Evolutionary conservation across 805 yeast genomes (phyloP), one percentile per base, ranked within the genome.

Genomic region (Kuraishia ogatae): DNA sequence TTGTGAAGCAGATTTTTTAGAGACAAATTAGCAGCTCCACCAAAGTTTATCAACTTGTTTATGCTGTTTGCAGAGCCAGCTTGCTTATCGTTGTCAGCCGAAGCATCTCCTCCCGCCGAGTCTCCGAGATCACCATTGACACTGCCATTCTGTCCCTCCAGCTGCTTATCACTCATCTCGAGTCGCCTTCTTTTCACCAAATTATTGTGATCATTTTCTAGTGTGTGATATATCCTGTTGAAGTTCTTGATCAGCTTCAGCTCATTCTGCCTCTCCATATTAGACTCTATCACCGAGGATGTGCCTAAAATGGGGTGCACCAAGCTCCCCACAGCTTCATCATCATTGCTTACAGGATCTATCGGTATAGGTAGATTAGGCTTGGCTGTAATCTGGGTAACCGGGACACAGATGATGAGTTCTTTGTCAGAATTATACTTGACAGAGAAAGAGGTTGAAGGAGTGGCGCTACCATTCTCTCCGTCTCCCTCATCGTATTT

Each of bases 1-100:
- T 86, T 80, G 7, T 82, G 80, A 29, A 94, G 73, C 52, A 94
- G 76, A 67, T 96, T 92, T 64, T 91, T 89, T 53, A 94, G 73
- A 2, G 91, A 84, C 43, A 87, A 69, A 61, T 84, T 86, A 0
- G 90, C 92, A 2, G 92, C 90, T 2, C 93, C 93, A 5, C 71
- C 70, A 22, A 66, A 60, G 17, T 67, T 64, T 59, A 68, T 66
- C 52, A 67, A 56, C 50, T 64, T 66, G 48, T 63, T 64, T 2
- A 66, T 67, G 48, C 62, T 66, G 48, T 52, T 60, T 50, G 55
- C 50, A 20, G 51, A 58, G 39, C 63, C 68, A 57, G 61, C 64
- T 1, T 52, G 57, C 8, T 58, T 57, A 8, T 57, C 61, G 7
- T 51, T 35, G 1, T 57, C 58, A 15, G 56, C 60, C 13, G 43